phyloP scores from a whole-genome alignment of 2,329 filamentous ascomycete genomes.

The Calonectria pteridis region DNA sequence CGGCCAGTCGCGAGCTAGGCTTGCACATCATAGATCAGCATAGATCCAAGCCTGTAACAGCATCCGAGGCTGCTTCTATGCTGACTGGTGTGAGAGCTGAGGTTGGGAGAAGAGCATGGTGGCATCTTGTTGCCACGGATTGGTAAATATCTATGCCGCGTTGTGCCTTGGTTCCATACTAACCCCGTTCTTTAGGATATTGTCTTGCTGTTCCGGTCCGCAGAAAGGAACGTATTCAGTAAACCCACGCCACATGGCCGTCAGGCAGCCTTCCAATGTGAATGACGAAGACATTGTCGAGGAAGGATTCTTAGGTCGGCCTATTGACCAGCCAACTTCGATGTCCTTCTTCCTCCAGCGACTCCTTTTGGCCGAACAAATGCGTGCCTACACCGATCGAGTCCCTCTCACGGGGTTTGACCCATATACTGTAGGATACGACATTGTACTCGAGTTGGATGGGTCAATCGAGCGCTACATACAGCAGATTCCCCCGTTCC shows the following conservation, averaged over 20 bases:
- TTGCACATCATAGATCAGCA: conserved; percentile 55
- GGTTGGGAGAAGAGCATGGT: conserved; percentile 57
- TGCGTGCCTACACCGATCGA: conserved; percentile 51
- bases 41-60: conserved; percentile 14
- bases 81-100: conserved; percentile 48
- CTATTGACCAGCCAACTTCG: conserved; percentile 47
- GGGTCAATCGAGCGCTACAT: conserved; percentile 45
- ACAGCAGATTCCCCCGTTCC: conserved; percentile 46
- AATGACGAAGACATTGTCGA: conserved; percentile 54
- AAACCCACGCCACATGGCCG: conserved; percentile 54
- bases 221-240: conserved; percentile 52
- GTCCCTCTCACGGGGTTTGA: conserved; percentile 40
- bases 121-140: conserved; percentile 56
- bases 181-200: conserved; percentile 45
- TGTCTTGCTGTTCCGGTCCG: conserved; percentile 51
- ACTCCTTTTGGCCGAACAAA: conserved; percentile 52
- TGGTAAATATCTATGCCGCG: conserved; percentile 46
- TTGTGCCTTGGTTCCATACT: background rate
- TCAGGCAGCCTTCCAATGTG: conserved; percentile 53
- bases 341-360: conserved; percentile 55
- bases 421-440: conserved; percentile 48
- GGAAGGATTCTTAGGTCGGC: conserved; percentile 43
- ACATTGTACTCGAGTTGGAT: conserved; percentile 50
- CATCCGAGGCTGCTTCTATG: conserved; percentile 33
- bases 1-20: conserved; percentile 43